A percentile compares a stretch with the other conserved stretches of the same genome.
Evolutionary conservation across 805 yeast genomes (phyloP).

Genomic region (Kazachstania taianensis): DNA sequence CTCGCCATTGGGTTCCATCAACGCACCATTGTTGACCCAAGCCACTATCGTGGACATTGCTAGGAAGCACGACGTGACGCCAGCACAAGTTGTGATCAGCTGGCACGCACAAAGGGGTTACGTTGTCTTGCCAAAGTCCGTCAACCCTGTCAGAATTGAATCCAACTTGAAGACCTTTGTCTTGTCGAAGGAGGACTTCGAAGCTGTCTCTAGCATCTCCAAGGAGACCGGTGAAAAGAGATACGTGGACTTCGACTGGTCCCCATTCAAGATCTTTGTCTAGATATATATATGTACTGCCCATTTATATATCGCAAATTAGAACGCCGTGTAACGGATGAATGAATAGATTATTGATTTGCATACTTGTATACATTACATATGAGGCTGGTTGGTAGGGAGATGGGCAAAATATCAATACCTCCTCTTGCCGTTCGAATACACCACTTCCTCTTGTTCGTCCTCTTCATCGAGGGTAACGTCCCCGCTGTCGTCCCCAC

Average conservation of each 20-base stretch:
- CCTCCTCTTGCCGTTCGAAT: constrained; percentile 4
- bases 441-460: neutral
- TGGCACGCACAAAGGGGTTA: constrained; percentile 52
- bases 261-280: constrained; percentile 10
- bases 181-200: constrained; percentile 31
- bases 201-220: constrained; percentile 20
- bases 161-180: constrained; percentile 27
- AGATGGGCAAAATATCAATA: neutral
- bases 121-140: constrained; percentile 44
- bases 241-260: constrained; percentile 21
- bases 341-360: too few relatives aligned
- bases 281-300: too few relatives aligned
- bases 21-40: constrained; percentile 42
- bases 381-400: too few relatives aligned
- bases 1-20: constrained; percentile 61
- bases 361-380: too few relatives aligned
- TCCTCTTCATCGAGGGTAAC: too few relatives aligned
- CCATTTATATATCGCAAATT: too few relatives aligned
- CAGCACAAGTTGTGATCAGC: constrained; percentile 45
- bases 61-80: constrained; percentile 29
- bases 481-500: too few relatives aligned
- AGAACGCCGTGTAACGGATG: too few relatives aligned
- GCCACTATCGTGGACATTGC: constrained; percentile 36
- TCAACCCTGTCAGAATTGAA: constrained; percentile 34
- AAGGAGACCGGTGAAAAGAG: constrained; percentile 26